Evolutionary conservation across 768 basidiomycete genomes (phyloP), one percentile per base, ranked within the genome.

Genomic region (Lenzites betulinus): DNA sequence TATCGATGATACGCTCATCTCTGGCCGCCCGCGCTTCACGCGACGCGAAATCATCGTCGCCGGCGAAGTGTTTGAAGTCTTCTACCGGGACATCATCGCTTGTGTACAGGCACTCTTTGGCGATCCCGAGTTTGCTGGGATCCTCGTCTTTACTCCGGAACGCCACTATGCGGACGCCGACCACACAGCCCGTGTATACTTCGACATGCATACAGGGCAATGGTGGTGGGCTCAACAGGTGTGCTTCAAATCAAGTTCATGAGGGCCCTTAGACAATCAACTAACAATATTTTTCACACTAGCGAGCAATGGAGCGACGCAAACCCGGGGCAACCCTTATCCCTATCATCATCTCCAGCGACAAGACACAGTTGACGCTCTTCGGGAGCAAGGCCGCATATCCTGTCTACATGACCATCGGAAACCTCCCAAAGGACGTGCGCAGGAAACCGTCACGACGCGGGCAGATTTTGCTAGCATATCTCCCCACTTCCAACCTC

Each of bases 161-260:
- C 62, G 66, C 2, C 78, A 79, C 49, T 80, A 73, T 55, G 25
- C 58, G 0, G 74, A 78, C 58, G 59, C 36, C 0, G 69, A 70
- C 16, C 33, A 66, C 9, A 71, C 47, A 1, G 43, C 61, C 1
- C 62, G 73, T 0, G 12, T 79, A 1, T 80, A 71, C 58, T 60
- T 67, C 61, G 79, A 82, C 39, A 75, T 81, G 74, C 72, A 81
- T 43, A 82, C 80, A 0, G 79, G 77, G 0, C 72, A 74, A 46
- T 83, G 81, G 81, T 82, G 81, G 81, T 82, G 80, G 79, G 49
- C 44, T 6, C 75, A 71, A 0, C 81, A 82, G 71, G 80, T 13
- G 4, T 39, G 4, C 7, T 15, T 6, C 0, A 28, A 15, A 16
- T 16, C 3, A 20, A 42, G 4, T 44, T 3, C 4, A 26, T 48